Percentiles rank a stretch among this genome's conserved stretches.
Conservation (phyloP, 1,284 basidiomycete species). For the Volvariella volvacea region DNA sequence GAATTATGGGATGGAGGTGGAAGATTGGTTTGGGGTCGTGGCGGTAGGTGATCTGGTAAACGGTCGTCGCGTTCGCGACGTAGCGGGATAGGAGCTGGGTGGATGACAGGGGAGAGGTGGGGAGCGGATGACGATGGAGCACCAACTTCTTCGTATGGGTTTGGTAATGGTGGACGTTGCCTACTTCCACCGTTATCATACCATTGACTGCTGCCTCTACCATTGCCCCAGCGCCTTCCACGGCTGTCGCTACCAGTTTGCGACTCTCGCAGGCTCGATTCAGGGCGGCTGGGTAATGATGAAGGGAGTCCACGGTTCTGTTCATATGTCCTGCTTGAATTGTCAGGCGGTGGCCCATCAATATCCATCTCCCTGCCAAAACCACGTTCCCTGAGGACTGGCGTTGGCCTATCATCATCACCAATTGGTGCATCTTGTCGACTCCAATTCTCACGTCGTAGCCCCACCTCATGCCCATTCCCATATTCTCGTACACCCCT, state of each 20-base stretch:
- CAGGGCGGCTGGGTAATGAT: neutral
- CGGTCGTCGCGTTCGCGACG: constrained; percentile 1
- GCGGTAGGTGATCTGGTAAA: constrained; percentile 5
- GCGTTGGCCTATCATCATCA: too few relatives aligned
- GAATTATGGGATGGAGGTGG: neutral
- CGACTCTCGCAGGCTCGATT: neutral
- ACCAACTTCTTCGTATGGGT: neutral
- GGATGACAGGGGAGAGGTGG: too few relatives aligned
- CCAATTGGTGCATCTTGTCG: too few relatives aligned
- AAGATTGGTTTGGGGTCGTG: neutral
- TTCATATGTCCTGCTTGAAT: constrained; percentile 1
- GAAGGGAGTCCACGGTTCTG: constrained; percentile 3
- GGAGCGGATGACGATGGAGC: neutral
- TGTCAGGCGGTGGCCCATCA: neutral
- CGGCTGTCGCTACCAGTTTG: too few relatives aligned
- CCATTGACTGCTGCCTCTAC: neutral
- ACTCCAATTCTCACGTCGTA: too few relatives aligned
- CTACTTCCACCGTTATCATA: neutral
- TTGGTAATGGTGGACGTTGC: neutral
- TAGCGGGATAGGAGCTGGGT: neutral
- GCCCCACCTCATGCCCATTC: too few relatives aligned
- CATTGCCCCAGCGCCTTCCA: neutral
- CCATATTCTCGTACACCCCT: too few relatives aligned
- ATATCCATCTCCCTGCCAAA: too few relatives aligned
- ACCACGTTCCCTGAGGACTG: too few relatives aligned